Conservation (phyloP, 352 stramenopile species). For the Phytophthora sansomeana region DNA sequence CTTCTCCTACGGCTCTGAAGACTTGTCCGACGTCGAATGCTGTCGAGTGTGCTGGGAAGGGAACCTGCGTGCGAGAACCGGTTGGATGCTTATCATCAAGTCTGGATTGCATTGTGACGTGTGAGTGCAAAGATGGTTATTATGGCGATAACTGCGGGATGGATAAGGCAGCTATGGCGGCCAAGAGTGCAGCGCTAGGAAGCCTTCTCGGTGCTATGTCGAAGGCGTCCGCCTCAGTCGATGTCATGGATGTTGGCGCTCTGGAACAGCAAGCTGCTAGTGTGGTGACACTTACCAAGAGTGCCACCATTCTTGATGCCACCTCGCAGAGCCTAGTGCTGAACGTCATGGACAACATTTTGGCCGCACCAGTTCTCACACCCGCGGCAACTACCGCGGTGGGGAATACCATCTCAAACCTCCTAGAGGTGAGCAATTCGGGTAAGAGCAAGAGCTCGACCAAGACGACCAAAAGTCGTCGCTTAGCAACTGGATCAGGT, state of each 20-base stretch:
- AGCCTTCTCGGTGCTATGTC: slow-evolving; percentile 69
- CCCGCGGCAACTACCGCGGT: slow-evolving; percentile 53
- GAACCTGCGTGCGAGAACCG: slow-evolving; percentile 57
- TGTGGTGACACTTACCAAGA: slow-evolving; percentile 75
- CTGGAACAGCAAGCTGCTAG: slow-evolving; percentile 74
- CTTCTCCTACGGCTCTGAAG: slow-evolving; percentile 46
- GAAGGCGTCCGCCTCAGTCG: slow-evolving; percentile 54
- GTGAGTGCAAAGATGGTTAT: slow-evolving; percentile 52
- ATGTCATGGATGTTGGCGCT: slow-evolving; percentile 55
- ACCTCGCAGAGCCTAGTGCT: slow-evolving; percentile 57
- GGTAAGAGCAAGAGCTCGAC: slow-evolving; percentile 17
- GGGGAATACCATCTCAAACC: slow-evolving; percentile 68
- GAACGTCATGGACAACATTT: slow-evolving; percentile 65
- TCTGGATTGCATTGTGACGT: slow-evolving; percentile 59
- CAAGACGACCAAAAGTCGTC: slow-evolving; percentile 19
- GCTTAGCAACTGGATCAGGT: slow-evolving; percentile 6
- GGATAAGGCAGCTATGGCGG: slow-evolving; percentile 55
- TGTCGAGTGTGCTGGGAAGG: slow-evolving; percentile 55
- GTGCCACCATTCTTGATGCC: slow-evolving; percentile 57
- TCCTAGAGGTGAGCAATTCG: slow-evolving; percentile 52
- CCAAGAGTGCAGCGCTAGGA: slow-evolving; percentile 56
- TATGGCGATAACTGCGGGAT: slow-evolving; percentile 73
- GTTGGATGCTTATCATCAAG: slow-evolving; percentile 51
- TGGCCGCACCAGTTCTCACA: slow-evolving; percentile 61
- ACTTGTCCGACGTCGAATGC: slow-evolving; percentile 55